phyloP scores from a whole-genome alignment of 768 basidiomycete species.

The Xanthoconium stramineum region DNA sequence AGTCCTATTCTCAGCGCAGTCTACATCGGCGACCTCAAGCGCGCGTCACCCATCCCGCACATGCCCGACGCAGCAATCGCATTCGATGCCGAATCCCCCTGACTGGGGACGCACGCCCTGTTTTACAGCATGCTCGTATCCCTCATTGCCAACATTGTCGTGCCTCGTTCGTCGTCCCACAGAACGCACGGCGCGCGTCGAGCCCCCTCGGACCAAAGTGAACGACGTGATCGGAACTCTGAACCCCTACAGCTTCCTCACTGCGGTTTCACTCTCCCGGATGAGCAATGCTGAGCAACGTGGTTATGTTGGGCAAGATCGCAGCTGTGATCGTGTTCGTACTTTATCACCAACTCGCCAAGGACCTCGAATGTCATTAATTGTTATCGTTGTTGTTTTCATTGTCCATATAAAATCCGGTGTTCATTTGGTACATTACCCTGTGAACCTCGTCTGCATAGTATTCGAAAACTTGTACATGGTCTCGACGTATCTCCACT shows the following conservation, averaged over 20 bases:
- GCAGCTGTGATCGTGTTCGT: constrained; percentile 53
- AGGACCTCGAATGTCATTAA: constrained; percentile 41
- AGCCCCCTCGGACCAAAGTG: no score
- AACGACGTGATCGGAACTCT: no score
- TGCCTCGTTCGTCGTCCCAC: constrained; percentile 71
- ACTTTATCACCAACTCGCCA: constrained; percentile 52
- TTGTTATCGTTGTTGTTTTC: not conserved
- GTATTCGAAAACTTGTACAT: not conserved
- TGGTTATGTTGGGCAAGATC: constrained; percentile 52
- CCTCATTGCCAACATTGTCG: constrained; percentile 60
- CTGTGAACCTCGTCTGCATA: no score
- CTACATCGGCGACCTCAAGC: constrained; percentile 85
- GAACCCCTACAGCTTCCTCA: no score
- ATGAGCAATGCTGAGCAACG: no score
- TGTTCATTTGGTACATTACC: not conserved
- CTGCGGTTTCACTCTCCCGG: no score
- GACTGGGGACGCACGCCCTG: constrained; percentile 80
- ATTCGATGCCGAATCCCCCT: no score
- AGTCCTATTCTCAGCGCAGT: constrained; percentile 79
- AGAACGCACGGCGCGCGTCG: no score
- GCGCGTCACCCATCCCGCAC: no score
- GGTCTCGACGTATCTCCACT: not conserved
- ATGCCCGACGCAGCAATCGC: no score
- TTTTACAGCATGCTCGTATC: no score
- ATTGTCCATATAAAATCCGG: not conserved